phyloP scores from a whole-genome alignment of 148 eudicot species.

The Rhododendron simsii region DNA sequence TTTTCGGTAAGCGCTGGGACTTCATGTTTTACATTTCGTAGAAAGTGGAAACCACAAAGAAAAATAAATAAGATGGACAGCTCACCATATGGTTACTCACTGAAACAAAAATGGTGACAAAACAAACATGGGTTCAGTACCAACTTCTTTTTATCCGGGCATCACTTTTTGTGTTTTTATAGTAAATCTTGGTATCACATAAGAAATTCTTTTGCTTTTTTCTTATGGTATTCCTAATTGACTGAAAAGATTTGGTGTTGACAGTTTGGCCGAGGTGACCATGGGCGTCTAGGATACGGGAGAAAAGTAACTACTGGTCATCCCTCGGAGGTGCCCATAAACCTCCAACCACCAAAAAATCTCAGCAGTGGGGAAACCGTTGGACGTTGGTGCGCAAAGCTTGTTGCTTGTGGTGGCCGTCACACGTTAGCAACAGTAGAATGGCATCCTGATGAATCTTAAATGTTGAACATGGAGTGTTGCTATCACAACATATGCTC shows the following conservation, averaged over 20 bases:
- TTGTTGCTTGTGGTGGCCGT: constrained; percentile 94
- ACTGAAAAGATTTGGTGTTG: background rate
- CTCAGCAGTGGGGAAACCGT: constrained; percentile 20
- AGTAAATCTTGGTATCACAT: background rate
- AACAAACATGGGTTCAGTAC: background rate
- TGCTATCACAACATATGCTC: background rate
- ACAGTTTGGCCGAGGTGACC: constrained; percentile 97
- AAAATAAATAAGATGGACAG: background rate
- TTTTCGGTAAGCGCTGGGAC: constrained; percentile 53
- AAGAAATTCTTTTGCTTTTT: background rate
- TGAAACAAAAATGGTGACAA: background rate
- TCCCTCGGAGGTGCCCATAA: constrained; percentile 85
- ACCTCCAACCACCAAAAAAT: constrained; percentile 54
- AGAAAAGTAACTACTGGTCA: constrained; percentile 80
- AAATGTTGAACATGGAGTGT: constrained; percentile 13
- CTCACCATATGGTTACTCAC: background rate
- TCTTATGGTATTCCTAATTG: background rate
- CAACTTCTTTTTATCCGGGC: background rate
- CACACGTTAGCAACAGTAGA: constrained; percentile 78
- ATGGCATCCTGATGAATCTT: constrained; percentile 41
- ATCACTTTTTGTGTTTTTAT: background rate
- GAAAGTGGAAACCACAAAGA: background rate
- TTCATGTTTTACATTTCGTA: background rate
- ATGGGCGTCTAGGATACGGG: constrained; percentile 96
- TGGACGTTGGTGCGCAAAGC: constrained; percentile 74